These are phyloP conservation scores for Rheum nobile DNA, from an alignment of 148 eudicot species.

Conservation along the genomic window DNA sequence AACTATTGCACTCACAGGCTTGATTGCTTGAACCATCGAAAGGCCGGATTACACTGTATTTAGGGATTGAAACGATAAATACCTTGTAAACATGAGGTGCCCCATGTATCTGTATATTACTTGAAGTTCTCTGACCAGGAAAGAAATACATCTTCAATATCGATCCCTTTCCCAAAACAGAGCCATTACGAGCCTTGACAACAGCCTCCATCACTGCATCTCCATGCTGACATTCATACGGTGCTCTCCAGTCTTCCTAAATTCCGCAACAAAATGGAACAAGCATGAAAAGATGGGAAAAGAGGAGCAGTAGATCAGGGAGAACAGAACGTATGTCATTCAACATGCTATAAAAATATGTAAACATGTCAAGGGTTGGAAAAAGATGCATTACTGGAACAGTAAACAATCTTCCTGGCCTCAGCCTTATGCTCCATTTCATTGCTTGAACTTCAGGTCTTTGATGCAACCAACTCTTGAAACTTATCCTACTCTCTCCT, in stretches of 20 bases:
- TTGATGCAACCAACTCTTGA: conserved; percentile 82
- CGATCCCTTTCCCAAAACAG: conserved; percentile 89
- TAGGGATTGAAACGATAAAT: neutral
- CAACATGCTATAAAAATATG: neutral
- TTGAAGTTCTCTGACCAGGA: conserved; percentile 96
- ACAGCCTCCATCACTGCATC: conserved; percentile 97
- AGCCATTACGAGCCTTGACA: conserved; percentile 82
- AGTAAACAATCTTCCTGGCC: conserved; percentile 92
- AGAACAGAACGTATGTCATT: neutral
- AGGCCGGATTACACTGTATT: neutral
- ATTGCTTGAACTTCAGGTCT: conserved; percentile 95
- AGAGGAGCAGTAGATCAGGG: neutral
- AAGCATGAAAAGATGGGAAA: neutral
- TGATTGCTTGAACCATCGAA: neutral
- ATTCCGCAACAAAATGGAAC: conserved; percentile 1
- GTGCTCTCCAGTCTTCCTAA: conserved; percentile 80
- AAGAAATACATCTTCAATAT: conserved; percentile 96
- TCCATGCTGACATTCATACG: conserved; percentile 86
- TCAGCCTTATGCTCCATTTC: conserved; percentile 94
- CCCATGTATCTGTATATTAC: conserved; percentile 77
- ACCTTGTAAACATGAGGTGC: conserved; percentile 96
- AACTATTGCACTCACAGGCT: neutral
- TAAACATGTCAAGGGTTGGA: neutral
- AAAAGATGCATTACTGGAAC: conserved; percentile 58
- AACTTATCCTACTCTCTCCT: conserved; percentile 68